These are phyloP conservation scores for Exophiala sp. DNA, from an alignment of 2,329 filamentous ascomycete genomes.

Conservation along the genomic window DNA sequence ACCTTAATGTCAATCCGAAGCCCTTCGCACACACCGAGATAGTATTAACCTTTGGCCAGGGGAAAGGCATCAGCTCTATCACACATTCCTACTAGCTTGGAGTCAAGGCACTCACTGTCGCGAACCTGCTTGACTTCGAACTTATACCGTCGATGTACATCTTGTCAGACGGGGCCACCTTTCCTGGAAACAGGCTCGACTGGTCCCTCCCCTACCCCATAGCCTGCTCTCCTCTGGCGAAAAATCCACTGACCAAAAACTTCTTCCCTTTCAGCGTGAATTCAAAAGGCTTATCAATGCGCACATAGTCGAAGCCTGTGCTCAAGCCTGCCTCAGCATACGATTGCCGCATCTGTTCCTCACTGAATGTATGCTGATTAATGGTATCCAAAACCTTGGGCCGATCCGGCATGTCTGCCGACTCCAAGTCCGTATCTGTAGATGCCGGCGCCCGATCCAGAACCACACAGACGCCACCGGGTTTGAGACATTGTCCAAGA, in stretches of 20 bases:
- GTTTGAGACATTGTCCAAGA: constrained; percentile 58
- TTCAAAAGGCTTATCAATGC: constrained; percentile 51
- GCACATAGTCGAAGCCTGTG: constrained; percentile 55
- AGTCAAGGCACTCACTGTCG: too few species aligned
- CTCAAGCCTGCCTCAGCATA: constrained; percentile 60
- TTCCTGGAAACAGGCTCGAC: too few species aligned
- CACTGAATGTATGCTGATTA: constrained; percentile 62
- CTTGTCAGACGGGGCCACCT: too few species aligned
- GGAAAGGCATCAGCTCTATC: too few species aligned
- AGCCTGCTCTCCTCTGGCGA: constrained; percentile 30
- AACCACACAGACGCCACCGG: constrained; percentile 64
- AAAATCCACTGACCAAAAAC: constrained; percentile 32
- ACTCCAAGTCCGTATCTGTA: neutral
- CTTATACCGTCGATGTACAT: too few species aligned
- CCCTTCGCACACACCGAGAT: too few species aligned
- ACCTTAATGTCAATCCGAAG: too few species aligned
- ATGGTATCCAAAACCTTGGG: constrained; percentile 51
- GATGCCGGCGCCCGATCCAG: constrained; percentile 55
- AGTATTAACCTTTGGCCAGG: too few species aligned
- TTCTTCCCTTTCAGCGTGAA: constrained; percentile 35
- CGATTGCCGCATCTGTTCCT: constrained; percentile 56
- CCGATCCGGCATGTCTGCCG: constrained; percentile 41
- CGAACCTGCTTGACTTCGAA: too few species aligned
- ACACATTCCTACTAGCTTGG: too few species aligned
- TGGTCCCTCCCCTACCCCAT: too few species aligned